Conservation (phyloP, 202 grass and related monocot genomes). For the Schoenoplectus tabernaemontani region DNA sequence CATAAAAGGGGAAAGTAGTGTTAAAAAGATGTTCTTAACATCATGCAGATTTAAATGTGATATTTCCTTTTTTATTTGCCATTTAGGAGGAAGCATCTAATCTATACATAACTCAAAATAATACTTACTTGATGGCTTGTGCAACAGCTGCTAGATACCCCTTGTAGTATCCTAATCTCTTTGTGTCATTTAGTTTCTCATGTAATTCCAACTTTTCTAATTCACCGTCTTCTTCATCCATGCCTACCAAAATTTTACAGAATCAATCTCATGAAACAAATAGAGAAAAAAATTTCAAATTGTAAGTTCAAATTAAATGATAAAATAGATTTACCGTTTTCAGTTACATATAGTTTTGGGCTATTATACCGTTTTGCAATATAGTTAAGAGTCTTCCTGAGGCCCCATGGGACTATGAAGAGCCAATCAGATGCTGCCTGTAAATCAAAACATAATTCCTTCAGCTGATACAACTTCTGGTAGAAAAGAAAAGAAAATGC, state of each 20-base stretch:
- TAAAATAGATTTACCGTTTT: conserved; percentile 63
- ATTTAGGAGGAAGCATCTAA: background rate
- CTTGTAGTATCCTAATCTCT: conserved; percentile 73
- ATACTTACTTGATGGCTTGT: conserved; percentile 63
- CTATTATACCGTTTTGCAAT: conserved; percentile 50
- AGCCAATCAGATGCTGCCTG: conserved; percentile 97
- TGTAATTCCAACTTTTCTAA: conserved; percentile 31
- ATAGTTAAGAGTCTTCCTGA: conserved; percentile 69
- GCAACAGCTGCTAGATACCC: conserved; percentile 57
- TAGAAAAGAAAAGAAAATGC: conserved; percentile 28
- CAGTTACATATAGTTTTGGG: conserved; percentile 72
- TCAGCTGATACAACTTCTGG: background rate
- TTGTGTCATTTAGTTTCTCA: conserved; percentile 66
- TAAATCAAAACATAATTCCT: conserved; percentile 26
- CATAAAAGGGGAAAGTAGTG: background rate
- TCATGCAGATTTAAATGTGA: background rate
- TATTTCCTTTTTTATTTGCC: background rate
- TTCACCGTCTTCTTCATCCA: conserved; percentile 90
- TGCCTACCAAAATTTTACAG: conserved; percentile 38
- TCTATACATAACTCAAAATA: background rate
- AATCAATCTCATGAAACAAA: conserved; percentile 17
- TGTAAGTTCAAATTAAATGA: background rate
- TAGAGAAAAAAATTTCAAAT: background rate
- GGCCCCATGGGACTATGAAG: conserved; percentile 92
- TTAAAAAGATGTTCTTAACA: background rate